Evolutionary conservation across 1,139 yeast species (phyloP).

Genomic region (Suhomyces terraborum): DNA sequence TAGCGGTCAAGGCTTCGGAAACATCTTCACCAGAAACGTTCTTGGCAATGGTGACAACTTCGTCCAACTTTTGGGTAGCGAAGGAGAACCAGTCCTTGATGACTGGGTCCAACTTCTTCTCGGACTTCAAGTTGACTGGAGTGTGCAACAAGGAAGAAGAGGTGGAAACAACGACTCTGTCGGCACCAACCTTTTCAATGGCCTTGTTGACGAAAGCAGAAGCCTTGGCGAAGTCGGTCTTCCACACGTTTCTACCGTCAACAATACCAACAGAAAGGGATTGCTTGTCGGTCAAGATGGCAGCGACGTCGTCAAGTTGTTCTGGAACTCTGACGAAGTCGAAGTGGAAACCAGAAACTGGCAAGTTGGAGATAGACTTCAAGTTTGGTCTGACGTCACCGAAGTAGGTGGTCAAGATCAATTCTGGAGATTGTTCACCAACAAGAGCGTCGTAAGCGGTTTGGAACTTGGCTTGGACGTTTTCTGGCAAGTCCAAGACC

Average conservation of each 20-base stretch:
- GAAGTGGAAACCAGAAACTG: constrained; percentile 94
- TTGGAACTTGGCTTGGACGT: constrained; percentile 83
- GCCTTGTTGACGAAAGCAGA: constrained; percentile 80
- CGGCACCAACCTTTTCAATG: constrained; percentile 79
- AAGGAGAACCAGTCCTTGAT: constrained; percentile 98
- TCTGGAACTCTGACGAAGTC: constrained; percentile 96
- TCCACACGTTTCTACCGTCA: constrained; percentile 99
- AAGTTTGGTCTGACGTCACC: constrained; percentile 99
- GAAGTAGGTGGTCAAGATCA: constrained; percentile 87
- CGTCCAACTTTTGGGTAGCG: constrained; percentile 92
- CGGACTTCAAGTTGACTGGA: constrained; percentile 92
- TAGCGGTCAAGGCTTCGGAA: constrained; percentile 68
- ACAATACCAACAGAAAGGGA: constrained; percentile 93
- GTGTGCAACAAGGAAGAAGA: constrained; percentile 98
- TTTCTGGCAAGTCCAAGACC: constrained; percentile 88
- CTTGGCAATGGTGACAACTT: constrained; percentile 90
- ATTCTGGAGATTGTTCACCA: constrained; percentile 68
- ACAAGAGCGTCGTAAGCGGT: constrained; percentile 77
- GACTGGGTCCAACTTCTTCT: constrained; percentile 84
- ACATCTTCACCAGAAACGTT: constrained; percentile 81
- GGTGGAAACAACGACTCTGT: constrained; percentile 88
- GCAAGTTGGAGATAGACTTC: constrained; percentile 81
- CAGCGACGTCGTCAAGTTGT: constrained; percentile 83
- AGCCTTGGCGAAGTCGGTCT: constrained; percentile 89
- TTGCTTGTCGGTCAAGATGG: constrained; percentile 66